Base-by-base conservation (phyloP, 2,329 filamentous ascomycete genomes). In the Colletotrichum navitas region DNA sequence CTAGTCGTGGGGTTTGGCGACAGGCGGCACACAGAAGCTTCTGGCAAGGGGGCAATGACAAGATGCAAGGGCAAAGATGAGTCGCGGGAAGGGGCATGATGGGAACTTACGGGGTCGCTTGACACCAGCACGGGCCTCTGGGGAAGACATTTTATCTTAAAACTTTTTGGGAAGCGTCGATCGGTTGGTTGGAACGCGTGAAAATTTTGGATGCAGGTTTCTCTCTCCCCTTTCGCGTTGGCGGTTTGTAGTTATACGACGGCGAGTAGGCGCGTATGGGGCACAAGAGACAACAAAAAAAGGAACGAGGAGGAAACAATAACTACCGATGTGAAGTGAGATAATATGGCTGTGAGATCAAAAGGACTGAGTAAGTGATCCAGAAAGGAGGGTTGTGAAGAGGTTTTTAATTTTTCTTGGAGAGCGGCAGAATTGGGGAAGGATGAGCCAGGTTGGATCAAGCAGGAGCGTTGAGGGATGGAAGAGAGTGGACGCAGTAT, bases 131-230 rank as follows among this genome's bases (percentile, higher is more conserved):
- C 81, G 81, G 73, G 77, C 79, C 74, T 84, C 82, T 49, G 82
- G 80, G 58, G 81, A 82, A 63, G 83, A 81, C 82, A 83, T 83
- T 63, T 63, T 76, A 34, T 49, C 43, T 16, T 3, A 47, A n/a
- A 1, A 34, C 51, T 21, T 26, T 49, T 54, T 39, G 26, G 18
- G 29, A 41, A n/a, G 39, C 21, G 55, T 58, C n/a, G 62, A 58
- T n/a, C 29, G 39, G n/a, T 47, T 49, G 24, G n/a, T 47, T 49
- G 45, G 62, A 43, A 41, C 36, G 51, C 8, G 52, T 65, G 36
- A 84, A 86, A 82, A 87, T 86, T 79, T 85, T 85, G 76, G 86
- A 84, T 76, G 75, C 78, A 7, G 84, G 83, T 47, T 45, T 58
- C 21, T 76, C 45, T 64, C 21, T 76, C 74, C 8, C 78, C 79